A percentile compares a stretch with the other conserved stretches of the same genome.
phyloP scores from a whole-genome alignment of 2,329 filamentous ascomycete genomes.

The Penicillium palitans region DNA sequence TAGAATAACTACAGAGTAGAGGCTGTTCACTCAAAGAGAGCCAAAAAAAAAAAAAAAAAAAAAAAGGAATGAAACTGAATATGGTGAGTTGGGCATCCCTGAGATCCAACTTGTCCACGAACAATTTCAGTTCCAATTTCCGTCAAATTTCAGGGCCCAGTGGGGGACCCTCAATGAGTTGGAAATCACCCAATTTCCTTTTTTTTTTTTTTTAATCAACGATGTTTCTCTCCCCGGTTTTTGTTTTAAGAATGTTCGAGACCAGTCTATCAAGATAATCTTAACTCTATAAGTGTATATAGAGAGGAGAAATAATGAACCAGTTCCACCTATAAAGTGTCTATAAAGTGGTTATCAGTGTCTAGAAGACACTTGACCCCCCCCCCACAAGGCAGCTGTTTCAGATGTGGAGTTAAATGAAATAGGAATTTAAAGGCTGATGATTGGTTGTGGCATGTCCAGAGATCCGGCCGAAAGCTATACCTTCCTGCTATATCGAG shows the following conservation, averaged over 20 bases:
- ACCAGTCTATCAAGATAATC: background rate
- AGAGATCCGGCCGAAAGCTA: conserved; percentile 4
- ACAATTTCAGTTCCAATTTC: background rate
- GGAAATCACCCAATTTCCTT: background rate
- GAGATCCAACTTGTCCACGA: background rate
- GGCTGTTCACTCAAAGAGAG: background rate
- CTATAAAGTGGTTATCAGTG: background rate
- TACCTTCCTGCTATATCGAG: background rate
- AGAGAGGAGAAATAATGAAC: background rate
- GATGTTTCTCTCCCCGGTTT: background rate
- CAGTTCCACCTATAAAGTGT: background rate
- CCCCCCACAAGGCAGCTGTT: conserved; percentile 9
- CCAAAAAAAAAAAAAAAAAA: too few species aligned
- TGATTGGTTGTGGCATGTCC: background rate
- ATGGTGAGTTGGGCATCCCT: background rate
- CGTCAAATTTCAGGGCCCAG: background rate
- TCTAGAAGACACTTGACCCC: background rate
- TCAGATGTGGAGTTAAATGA: conserved; percentile 21
- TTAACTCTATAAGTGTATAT: background rate
- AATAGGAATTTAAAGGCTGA: background rate
- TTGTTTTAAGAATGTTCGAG: background rate
- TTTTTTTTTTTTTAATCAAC: too few species aligned
- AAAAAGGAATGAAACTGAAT: background rate
- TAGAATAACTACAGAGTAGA: background rate
- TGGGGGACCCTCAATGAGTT: background rate